Percentiles rank a stretch among this genome's conserved stretches.
phyloP scores from a whole-genome alignment of 345 rosid genomes.

The thale cress (Arabidopsis thaliana) region TAIR10.1 NC_003074.8:3739001-3739500 shows the following conservation, averaged over 20 bases:
- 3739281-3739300: constrained; percentile 80
- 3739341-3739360: neutral
- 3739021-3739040: constrained; percentile 21
- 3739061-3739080: neutral
- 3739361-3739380: neutral
- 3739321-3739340: constrained; percentile 55
- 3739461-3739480: neutral
- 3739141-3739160: constrained; percentile 34
- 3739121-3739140: neutral
- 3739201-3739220: constrained; percentile 11
- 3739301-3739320: constrained; percentile 65
- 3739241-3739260: constrained; percentile 80
- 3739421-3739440: neutral
- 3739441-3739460: neutral
- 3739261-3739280: constrained; percentile 73
- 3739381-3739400: constrained; percentile 8
- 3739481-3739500: neutral
- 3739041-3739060: neutral
- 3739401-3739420: constrained; percentile 9
- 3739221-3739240: constrained; percentile 73
- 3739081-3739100: neutral
- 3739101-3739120: constrained; percentile 21
- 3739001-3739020: constrained; percentile 36
- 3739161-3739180: constrained; percentile 11
- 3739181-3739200: constrained; percentile 29